Conservation (phyloP, 2,329 filamentous ascomycete genomes). For the Ceratocystis harringtonii region DNA sequence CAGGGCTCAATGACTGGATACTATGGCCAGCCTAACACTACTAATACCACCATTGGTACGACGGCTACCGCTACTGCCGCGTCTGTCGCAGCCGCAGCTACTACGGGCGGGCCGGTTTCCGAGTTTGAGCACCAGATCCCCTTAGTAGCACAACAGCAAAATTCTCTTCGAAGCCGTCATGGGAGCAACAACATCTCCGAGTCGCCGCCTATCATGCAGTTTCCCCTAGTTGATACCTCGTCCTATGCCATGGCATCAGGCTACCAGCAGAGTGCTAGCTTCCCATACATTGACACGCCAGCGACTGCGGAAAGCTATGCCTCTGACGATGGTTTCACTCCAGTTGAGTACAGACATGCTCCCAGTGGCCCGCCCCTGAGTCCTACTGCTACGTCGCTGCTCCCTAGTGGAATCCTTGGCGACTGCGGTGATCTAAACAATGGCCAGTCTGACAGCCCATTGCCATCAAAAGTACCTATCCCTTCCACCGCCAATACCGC, state of each 20-base stretch:
- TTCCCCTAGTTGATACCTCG: slow-evolving; percentile 28
- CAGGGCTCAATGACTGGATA: background rate
- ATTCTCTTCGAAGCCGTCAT: slow-evolving; percentile 35
- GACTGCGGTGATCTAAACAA: slow-evolving; percentile 32
- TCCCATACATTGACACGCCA: slow-evolving; percentile 39
- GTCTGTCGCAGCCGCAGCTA: slow-evolving; percentile 22
- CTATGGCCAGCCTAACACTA: slow-evolving; percentile 18
- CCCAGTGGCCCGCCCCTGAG: slow-evolving; percentile 57
- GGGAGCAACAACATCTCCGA: slow-evolving; percentile 27
- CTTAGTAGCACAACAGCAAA: slow-evolving; percentile 22
- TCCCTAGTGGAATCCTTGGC: slow-evolving; percentile 53
- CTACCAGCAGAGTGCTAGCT: slow-evolving; percentile 36
- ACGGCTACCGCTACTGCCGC: slow-evolving; percentile 21
- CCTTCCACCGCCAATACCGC: slow-evolving; percentile 22
- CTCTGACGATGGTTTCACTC: slow-evolving; percentile 34
- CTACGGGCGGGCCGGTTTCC: slow-evolving; percentile 18
- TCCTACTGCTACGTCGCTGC: slow-evolving; percentile 56
- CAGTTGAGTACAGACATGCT: slow-evolving; percentile 46
- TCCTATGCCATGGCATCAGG: slow-evolving; percentile 34
- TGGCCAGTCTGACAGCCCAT: slow-evolving; percentile 38
- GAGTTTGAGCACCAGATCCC: slow-evolving; percentile 29
- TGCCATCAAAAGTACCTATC: slow-evolving; percentile 23
- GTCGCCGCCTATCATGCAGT: slow-evolving; percentile 26
- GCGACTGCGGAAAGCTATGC: slow-evolving; percentile 16
- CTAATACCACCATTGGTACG: background rate